phyloP scores from a whole-genome alignment of 495 filamentous ascomycete species.

The Lepraria neglecta region DNA sequence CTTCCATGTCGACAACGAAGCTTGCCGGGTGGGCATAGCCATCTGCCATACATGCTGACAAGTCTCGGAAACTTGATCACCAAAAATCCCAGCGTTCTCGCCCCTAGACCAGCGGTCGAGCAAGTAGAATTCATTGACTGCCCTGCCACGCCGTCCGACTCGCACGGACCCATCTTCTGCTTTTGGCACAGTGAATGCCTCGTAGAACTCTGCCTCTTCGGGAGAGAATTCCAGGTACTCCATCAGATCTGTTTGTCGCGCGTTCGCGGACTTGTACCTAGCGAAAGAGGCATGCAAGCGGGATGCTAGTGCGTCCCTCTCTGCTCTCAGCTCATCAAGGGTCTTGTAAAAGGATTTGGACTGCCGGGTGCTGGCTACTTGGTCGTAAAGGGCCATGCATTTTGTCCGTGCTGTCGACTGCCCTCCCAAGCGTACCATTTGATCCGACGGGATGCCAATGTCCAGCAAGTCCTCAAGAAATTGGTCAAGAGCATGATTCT shows the following conservation, averaged over 20 bases:
- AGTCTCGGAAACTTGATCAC: slow-evolving; percentile 27
- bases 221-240: slow-evolving; percentile 58
- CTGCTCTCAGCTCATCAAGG: slow-evolving; percentile 36
- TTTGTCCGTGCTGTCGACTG: slow-evolving; percentile 51
- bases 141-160: slow-evolving; percentile 45
- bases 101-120: slow-evolving; percentile 52
- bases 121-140: slow-evolving; percentile 46
- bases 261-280: slow-evolving; percentile 24
- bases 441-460: slow-evolving; percentile 48
- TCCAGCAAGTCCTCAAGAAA: slow-evolving; percentile 63
- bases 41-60: slow-evolving; percentile 27
- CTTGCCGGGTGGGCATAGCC: slow-evolving; percentile 32
- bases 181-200: slow-evolving; percentile 49
- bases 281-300: slow-evolving; percentile 26
- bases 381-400: slow-evolving; percentile 43
- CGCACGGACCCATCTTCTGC: slow-evolving; percentile 38
- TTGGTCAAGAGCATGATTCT: slow-evolving; percentile 73
- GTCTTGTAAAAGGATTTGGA: slow-evolving; percentile 33
- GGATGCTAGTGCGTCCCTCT: slow-evolving; percentile 25
- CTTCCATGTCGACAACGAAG: slow-evolving; percentile 43
- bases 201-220: slow-evolving; percentile 47
- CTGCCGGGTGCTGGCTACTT: slow-evolving; percentile 26
- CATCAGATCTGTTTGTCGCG: slow-evolving; percentile 37
- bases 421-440: slow-evolving; percentile 62
- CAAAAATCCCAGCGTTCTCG: slow-evolving; percentile 40